Evolutionary conservation across 1,139 yeast species (phyloP), one percentile per base, ranked within the genome.

Genomic region (Kazachstania sp.): DNA sequence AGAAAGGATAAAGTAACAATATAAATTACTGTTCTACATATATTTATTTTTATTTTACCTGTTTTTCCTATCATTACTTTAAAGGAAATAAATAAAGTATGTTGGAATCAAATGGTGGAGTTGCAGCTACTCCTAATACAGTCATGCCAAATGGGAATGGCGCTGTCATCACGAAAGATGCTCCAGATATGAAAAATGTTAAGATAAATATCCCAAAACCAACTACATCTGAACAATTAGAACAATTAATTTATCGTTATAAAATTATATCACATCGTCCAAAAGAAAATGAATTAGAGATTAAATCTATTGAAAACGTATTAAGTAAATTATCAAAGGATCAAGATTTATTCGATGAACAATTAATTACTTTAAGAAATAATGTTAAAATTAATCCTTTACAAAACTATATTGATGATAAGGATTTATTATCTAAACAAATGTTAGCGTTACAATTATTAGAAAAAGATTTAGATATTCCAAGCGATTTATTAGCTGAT

Each of bases 391-490:
- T 5, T 7, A 48, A 47, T 5, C 67, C 53, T 39, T 47, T 46
- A 23, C 49, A 55, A 42, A 54, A 55, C 23, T 43, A 49, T 4
- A 28, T 41, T n/a, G 63, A 67, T 42, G 86, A 87, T 63, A 55
- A 71, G 19, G 71, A 68, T 4, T 64, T 82, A 45, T 70, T 90
- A 49, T 73, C 76, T 48, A 74, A 78, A 45, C 97, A 90, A 65
- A 67, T 92, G 28, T 71, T 80, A 29, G 86, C 94, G 0, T 77
- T 86, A 54, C 88, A 88, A 62, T 64, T 88, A 32, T 69, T 92
- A 45, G 77, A 95, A 1, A 83, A 78, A 54, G 95, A 88, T 62
- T 60, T 86, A 54, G 94, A 86, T 59, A 65, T 94, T 43, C 95
- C 97, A 9, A 70, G 71, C 49, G 50, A 67, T 49, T 59, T 73